Evolutionary conservation across 305 asterid species (phyloP).

Genomic region (Fraxinus velutina): DNA sequence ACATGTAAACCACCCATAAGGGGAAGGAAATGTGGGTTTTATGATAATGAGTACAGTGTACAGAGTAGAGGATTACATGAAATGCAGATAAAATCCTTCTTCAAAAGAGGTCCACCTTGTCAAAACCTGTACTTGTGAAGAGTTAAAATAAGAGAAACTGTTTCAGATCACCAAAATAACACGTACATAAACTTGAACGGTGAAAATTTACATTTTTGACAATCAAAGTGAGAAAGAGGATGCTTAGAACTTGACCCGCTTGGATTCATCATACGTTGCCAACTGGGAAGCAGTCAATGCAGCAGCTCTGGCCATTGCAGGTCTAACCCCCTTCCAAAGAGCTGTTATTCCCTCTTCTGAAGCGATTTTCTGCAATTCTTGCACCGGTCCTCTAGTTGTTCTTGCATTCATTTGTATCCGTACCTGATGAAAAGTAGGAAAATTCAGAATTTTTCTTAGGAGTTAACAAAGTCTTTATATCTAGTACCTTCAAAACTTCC

Average conservation of each 20-base stretch:
- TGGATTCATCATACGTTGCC: constrained; percentile 89
- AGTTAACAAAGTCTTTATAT: constrained; percentile 5
- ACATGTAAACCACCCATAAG: too few species aligned
- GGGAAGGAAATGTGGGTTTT: too few species aligned
- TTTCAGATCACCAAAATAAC: not conserved
- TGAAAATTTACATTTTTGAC: not conserved
- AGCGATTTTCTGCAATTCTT: constrained; percentile 62
- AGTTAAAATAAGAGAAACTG: constrained; percentile 13
- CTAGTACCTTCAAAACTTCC: constrained; percentile 81
- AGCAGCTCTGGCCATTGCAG: constrained; percentile 89
- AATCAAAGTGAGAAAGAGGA: constrained; percentile 19
- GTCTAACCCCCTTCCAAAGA: constrained; percentile 95
- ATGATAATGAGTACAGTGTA: not conserved
- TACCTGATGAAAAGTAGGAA: constrained; percentile 49
- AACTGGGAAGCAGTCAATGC: constrained; percentile 90
- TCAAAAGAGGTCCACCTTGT: constrained; percentile 71
- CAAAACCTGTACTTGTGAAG: constrained; percentile 52
- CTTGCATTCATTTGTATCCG: constrained; percentile 70
- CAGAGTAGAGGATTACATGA: constrained; percentile 43
- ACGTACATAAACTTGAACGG: not conserved
- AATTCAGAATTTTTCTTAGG: constrained; percentile 23
- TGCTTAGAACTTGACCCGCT: constrained; percentile 52
- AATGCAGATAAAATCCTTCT: constrained; percentile 89
- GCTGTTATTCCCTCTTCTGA: constrained; percentile 77
- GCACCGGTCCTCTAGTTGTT: constrained; percentile 43